phyloP scores from a whole-genome alignment of 1,284 basidiomycete genomes.

The Vanrija sp. region DNA sequence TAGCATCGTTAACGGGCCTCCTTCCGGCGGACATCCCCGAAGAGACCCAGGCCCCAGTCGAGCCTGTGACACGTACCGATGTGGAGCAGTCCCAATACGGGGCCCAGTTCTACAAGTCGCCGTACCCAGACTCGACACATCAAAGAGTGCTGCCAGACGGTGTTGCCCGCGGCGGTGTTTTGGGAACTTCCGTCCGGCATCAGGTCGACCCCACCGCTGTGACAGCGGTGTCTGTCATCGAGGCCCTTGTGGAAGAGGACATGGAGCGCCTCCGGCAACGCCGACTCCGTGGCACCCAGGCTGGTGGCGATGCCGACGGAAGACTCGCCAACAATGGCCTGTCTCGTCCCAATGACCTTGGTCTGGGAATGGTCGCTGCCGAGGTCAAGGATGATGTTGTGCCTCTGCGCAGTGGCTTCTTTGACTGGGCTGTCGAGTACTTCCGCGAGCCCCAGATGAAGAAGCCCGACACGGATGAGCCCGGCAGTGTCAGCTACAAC shows the following conservation, averaged over 20 bases:
- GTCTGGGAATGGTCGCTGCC: slow-evolving; percentile 49
- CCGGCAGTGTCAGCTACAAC: slow-evolving; percentile 88
- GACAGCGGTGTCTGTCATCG: slow-evolving; percentile 69
- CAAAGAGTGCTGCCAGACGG: slow-evolving; percentile 33
- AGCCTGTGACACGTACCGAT: slow-evolving; percentile 15
- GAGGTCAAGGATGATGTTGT: slow-evolving; percentile 56
- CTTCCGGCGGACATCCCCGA: slow-evolving; percentile 25
- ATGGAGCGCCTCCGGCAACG: slow-evolving; percentile 76
- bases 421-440: slow-evolving; percentile 95
- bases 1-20: slow-evolving; percentile 56
- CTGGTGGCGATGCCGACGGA: slow-evolving; percentile 42
- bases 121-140: slow-evolving; percentile 39
- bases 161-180: slow-evolving; percentile 1
- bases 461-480: slow-evolving; percentile 93
- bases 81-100: slow-evolving; percentile 15
- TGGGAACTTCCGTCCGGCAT: slow-evolving; percentile 5
- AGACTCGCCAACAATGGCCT: slow-evolving; percentile 41
- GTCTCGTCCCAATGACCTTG: slow-evolving; percentile 38
- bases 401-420: slow-evolving; percentile 86
- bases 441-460: slow-evolving; percentile 98
- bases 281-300: slow-evolving; percentile 51
- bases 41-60: neutral
- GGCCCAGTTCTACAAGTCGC: slow-evolving; percentile 32
- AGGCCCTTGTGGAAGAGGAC: slow-evolving; percentile 82
- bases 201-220: slow-evolving; percentile 18